Base-by-base conservation (phyloP, 305 asterid species). In the Rubia balearica region DNA sequence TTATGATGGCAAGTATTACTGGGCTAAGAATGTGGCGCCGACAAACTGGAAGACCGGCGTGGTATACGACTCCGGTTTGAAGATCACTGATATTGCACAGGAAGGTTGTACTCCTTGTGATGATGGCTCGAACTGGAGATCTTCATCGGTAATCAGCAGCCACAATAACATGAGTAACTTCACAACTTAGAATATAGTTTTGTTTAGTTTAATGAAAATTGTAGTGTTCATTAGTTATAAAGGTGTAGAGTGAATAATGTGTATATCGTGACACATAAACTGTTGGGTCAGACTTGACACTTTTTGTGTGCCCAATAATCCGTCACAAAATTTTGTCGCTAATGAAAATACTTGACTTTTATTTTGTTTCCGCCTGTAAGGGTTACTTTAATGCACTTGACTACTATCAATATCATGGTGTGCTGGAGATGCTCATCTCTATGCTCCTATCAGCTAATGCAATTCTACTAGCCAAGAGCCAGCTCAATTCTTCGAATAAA, bases 21-120 rank as follows among this genome's bases (percentile, higher is more conserved):
- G 92, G 95, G 91, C 96, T 12, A 87, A 88, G 70, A 81, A 70
- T 59, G 96, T 82, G 71, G 30, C 89, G 36, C 97, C 98, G 7
- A 60, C 81, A 27, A 78, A 85, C 61, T 92, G 98, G 98, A 71
- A 72, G 19, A 81, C 36, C 30, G 89, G 86, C 0, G 80, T 38
- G 45, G 70, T 77, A 17, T 92, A 90, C 70, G 96, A 90, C 53
- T 27, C 91, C 2, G 95, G 95, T 22, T 63, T 92, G 33, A 95
- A 90, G 56, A 87, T 92, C 60, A 81, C 81, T 62, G 97, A 90
- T 59, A 79, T 87, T 70, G 97, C 98, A 69, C 87, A 81, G 75
- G 96, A 89, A 53, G 86, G 83, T 8, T 91, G 96, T 48, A 71
- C 82, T 30, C 80, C 86, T 33, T 91, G 97, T 51, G 90, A 87